These are phyloP conservation scores for Cordia subcordata DNA, from an alignment of 257 asterid genomes.

Conservation along the genomic window DNA sequence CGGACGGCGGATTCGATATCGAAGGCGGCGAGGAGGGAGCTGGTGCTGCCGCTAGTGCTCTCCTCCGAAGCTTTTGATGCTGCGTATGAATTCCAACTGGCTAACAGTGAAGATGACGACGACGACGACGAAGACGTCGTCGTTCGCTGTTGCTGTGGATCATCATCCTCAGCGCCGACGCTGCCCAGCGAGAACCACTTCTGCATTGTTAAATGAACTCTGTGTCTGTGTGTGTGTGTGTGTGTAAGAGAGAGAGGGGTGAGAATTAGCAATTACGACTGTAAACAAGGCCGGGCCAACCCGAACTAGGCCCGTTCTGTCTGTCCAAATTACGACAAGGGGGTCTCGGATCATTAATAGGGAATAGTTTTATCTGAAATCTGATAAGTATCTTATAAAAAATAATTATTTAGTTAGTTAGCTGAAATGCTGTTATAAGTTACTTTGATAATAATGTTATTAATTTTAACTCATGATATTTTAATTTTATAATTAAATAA, in stretches of 20 bases:
- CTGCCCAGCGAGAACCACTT: constrained; percentile 66
- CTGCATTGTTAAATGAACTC: constrained; percentile 38
- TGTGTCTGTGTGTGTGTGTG: not conserved
- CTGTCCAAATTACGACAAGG: no score
- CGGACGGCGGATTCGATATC: constrained; percentile 82
- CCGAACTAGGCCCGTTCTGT: no score
- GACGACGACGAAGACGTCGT: constrained; percentile 29
- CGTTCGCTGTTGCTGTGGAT: constrained; percentile 23
- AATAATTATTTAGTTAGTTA: no score
- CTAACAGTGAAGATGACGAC: constrained; percentile 53
- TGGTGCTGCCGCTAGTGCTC: constrained; percentile 23
- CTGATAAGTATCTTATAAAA: no score
- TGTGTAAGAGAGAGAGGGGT: no score
- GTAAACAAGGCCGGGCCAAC: no score
- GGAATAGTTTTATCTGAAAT: no score
- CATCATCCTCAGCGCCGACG: constrained; percentile 25
- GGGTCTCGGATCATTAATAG: no score
- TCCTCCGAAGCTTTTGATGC: constrained; percentile 56
- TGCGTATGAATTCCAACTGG: constrained; percentile 82
- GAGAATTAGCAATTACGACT: not conserved
- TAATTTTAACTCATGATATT: no score
- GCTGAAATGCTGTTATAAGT: no score
- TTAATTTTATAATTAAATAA: no score
- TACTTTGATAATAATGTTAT: no score
- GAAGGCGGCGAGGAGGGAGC: constrained; percentile 53